These are phyloP conservation scores for Closterium sp. DNA, from an alignment of 139 green algal genomes.

Conservation along the genomic window DNA sequence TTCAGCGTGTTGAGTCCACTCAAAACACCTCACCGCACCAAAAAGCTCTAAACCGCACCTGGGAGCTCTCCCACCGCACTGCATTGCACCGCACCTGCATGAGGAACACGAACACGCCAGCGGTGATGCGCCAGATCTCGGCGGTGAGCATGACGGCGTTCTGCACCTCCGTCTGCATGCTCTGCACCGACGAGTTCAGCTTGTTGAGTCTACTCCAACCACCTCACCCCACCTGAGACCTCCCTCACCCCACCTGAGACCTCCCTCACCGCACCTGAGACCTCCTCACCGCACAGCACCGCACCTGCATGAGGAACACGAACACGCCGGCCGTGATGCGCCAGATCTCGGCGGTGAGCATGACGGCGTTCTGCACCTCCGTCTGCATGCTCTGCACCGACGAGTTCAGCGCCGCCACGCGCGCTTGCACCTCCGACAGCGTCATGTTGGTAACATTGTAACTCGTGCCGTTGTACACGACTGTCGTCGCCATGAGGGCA, in stretches of 20 bases:
- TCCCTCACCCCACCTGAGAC: no score
- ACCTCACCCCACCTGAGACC: no score
- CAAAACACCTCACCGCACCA: no score
- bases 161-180: slow-evolving; percentile 9
- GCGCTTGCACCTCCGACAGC: not conserved
- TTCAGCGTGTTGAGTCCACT: not conserved
- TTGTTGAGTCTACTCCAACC: no score
- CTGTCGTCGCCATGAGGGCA: not conserved
- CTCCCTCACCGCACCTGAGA: no score
- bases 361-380: not conserved
- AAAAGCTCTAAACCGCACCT: no score
- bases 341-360: slow-evolving; percentile 1
- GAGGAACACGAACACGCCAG: not conserved
- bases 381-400: not conserved
- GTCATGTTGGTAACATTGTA: not conserved
- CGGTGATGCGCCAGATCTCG: not conserved
- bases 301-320: slow-evolving; percentile 7
- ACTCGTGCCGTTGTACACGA: not conserved
- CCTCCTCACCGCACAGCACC: not conserved
- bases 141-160: not conserved
- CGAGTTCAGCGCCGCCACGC: not conserved
- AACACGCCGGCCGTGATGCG: not conserved
- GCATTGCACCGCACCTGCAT: not conserved
- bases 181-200: not conserved
- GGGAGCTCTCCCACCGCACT: no score